These are phyloP conservation scores for Hortaea sp. DNA, from an alignment of 2,329 filamentous ascomycete species.

Conservation along the genomic window DNA sequence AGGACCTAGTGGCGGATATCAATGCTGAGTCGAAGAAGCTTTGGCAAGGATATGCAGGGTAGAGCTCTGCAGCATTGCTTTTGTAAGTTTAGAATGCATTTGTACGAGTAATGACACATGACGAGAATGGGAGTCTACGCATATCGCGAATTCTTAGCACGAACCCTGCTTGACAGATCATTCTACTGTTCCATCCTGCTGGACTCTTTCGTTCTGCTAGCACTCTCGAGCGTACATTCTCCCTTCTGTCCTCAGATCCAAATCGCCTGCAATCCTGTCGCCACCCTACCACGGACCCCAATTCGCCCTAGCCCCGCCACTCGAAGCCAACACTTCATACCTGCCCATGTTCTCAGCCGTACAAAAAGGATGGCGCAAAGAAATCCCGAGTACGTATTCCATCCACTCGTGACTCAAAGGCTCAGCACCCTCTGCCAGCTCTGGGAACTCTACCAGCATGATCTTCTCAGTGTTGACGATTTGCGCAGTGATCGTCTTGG, in stretches of 20 bases:
- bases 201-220: too few species aligned
- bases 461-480: constrained; percentile 11
- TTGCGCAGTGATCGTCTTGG: constrained; percentile 7
- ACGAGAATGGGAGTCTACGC: background rate
- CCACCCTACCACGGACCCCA: constrained; percentile 21
- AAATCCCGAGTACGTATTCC: constrained; percentile 18
- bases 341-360: constrained; percentile 16
- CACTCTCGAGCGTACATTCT: too few species aligned
- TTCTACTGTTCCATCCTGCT: too few species aligned
- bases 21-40: constrained; percentile 1
- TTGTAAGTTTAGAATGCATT: background rate
- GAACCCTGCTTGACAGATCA: too few species aligned
- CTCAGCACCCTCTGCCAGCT: constrained; percentile 13
- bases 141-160: background rate
- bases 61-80: background rate
- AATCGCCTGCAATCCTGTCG: too few species aligned
- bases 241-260: too few species aligned
- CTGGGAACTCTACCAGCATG: constrained; percentile 14
- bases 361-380: constrained; percentile 15
- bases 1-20: constrained; percentile 60
- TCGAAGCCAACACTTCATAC: constrained; percentile 17
- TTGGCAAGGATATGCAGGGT: background rate
- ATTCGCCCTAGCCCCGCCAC: constrained; percentile 13
- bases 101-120: background rate
- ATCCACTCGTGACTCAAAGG: constrained; percentile 15